Evolutionary conservation across 352 stramenopile species (phyloP), one percentile per base, ranked within the genome.

Genomic region (Phytophthora cajani): DNA sequence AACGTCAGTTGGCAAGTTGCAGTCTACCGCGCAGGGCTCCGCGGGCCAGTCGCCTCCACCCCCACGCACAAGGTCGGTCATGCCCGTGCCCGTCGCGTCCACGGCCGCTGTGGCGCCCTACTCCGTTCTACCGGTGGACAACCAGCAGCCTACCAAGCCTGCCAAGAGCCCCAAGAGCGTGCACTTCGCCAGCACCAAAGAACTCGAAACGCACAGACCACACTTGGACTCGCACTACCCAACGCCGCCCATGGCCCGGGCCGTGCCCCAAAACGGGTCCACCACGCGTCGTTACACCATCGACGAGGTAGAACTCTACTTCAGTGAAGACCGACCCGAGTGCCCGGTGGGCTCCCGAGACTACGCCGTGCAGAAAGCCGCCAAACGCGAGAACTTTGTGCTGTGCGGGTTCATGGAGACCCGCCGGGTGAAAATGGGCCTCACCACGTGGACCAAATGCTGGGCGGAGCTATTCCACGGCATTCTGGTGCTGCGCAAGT

Each of bases 381-480:
- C 71, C 27, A 69, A 62, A 36, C 71, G 84, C 52, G 78, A 85
- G 17, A 79, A 79, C 44, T 79, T 89, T 17, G 71, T 93, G 30
- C 64, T 91, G 1, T 86, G 75, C 57, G 74, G 83, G 14, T 78
- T 72, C 21, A 53, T 92, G 21, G 75, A 91, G n/a, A 71, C 79
- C 14, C 67, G 76, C 11, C 76, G 80, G 12, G 62, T 76, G 33
- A 74, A 84, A 62, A 63, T 90, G 67, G 81, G 80, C 0, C 56
- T 87, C 46, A 75, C 75, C 14, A 72, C 61, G 4, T 90, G 82
- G 82, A 67, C 44, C 44, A 79, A 81, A n/a, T 83, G 72, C 60
- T 92, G 85, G 84, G 83, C 79, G 27, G 87, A 94, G 61, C 71
- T 94, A 38, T 89, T 87, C 64, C 83, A 86, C 56, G 82, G 85